Percentiles rank a stretch among this genome's conserved stretches.
These are phyloP conservation scores for Aspergillus fumigatus DNA, from an alignment of 2,329 filamentous ascomycete species.

Conservation along the genomic window DNA sequence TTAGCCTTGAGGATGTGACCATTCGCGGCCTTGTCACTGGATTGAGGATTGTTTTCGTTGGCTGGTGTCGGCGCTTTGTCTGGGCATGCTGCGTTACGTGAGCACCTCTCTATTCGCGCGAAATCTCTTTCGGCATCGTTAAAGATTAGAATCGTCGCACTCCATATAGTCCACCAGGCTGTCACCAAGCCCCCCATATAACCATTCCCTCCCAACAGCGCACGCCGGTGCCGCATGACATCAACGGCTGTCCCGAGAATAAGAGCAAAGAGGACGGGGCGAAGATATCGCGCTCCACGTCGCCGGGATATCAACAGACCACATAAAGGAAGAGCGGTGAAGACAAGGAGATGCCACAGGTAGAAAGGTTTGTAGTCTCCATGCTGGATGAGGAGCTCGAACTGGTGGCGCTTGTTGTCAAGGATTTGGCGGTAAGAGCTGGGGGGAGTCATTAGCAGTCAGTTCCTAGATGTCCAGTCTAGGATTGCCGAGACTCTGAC, in stretches of 20 bases:
- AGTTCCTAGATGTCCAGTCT: not conserved
- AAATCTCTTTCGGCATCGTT: slow-evolving; percentile 55
- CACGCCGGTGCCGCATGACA: slow-evolving; percentile 42
- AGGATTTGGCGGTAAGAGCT: slow-evolving; percentile 26
- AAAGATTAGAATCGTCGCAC: slow-evolving; percentile 49
- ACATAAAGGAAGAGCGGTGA: slow-evolving; percentile 36
- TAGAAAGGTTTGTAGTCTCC: slow-evolving; percentile 32
- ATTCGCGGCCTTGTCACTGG: not conserved
- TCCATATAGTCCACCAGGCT: slow-evolving; percentile 53
- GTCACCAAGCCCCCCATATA: slow-evolving; percentile 53
- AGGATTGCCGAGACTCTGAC: not conserved
- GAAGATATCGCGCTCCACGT: slow-evolving; percentile 31
- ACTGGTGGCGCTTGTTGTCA: slow-evolving; percentile 16
- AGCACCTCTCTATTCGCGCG: slow-evolving; percentile 48
- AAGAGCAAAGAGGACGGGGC: slow-evolving; percentile 44
- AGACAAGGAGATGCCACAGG: slow-evolving; percentile 31
- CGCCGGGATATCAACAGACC: slow-evolving; percentile 51
- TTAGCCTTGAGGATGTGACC: not conserved
- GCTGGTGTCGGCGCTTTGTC: not conserved
- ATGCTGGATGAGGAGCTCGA: slow-evolving; percentile 22
- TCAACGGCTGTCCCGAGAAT: slow-evolving; percentile 43
- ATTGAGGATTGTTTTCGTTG: not conserved
- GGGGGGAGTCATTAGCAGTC: slow-evolving; percentile 22
- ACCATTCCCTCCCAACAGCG: slow-evolving; percentile 47
- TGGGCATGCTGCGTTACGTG: not conserved